Base-by-base conservation (phyloP, 2,329 filamentous ascomycete genomes). In the Trematosphaeria pertusa region DNA sequence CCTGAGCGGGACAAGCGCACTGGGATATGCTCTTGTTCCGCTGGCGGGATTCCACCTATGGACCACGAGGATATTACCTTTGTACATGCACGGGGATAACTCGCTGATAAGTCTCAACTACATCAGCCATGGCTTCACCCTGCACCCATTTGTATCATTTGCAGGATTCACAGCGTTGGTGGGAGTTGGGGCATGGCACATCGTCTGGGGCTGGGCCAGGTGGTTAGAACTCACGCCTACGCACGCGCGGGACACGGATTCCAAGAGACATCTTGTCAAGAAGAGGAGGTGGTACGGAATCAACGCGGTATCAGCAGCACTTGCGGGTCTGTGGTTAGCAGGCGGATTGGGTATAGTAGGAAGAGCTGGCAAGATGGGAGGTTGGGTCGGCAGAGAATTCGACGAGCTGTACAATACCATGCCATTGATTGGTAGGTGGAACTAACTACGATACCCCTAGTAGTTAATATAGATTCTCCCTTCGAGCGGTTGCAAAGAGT, bases 31-130 rank as follows among this genome's bases (percentile, higher is more conserved):
- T 0, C 78, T 95, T 14, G 69, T 83, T 1, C 80, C 82, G 0
- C 74, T 93, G 15, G 78, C 93, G 19, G 77, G 80, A 1, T 84
- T 84, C 5, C 93, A 97, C 71, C 81, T 87, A 2, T 82, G 86
- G 52, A 79, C 91, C 47, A 96, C 95, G 69, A 84, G 93, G 24
- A 73, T 84, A 2, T 76, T 95, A 19, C 93, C 94, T 2, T 72
- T 92, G 24, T 77, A 83, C 20, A 81, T 91, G 34, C 89, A 95
- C 43, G 92, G 92, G 5, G 91, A 92, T 48, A 91, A 86, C 62
- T 89, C 89, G n/a, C 87, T 93, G 43, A 86, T 97, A 31, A 89
- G 89, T 0, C 76, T 97, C 10, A 86, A 84, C 10, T 97, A 89
- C 69, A 86, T 97, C 6, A 84, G 87, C 10, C 92, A 97, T 72